Conservation (phyloP, 306 rosid species). For the Malus orientalis region DNA sequence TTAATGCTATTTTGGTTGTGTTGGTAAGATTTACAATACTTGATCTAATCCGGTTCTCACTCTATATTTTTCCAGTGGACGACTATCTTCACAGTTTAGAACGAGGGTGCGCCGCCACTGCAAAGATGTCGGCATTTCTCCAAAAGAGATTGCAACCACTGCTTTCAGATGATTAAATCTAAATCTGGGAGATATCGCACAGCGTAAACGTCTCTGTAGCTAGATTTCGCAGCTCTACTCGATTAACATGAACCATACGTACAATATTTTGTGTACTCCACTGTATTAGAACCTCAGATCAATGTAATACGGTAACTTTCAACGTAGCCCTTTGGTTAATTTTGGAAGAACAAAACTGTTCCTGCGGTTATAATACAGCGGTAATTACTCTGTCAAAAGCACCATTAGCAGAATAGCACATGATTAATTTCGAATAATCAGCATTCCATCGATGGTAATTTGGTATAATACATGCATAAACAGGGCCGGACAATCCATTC, state of each 20-base stretch:
- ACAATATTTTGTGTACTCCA: not conserved
- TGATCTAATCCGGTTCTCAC: too few species aligned
- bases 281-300: not conserved
- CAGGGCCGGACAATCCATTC: not conserved
- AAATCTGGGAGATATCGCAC: constrained; percentile 29
- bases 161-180: constrained; percentile 28
- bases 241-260: not conserved
- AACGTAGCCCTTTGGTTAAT: not conserved
- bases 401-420: not conserved
- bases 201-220: not conserved
- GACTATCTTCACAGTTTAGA: constrained; percentile 84
- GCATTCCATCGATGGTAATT: not conserved
- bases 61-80: constrained; percentile 40
- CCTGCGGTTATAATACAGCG: not conserved
- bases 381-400: not conserved
- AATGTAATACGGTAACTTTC: not conserved
- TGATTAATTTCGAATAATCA: not conserved
- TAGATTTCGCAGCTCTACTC: not conserved
- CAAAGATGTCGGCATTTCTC: constrained; percentile 64
- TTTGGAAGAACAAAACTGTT: too few species aligned
- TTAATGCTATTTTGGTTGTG: not conserved
- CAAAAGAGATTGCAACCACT: constrained; percentile 58
- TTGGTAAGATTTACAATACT: too few species aligned
- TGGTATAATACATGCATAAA: not conserved
- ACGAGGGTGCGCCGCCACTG: constrained; percentile 71